Conservation (phyloP, 2,329 filamentous ascomycete genomes). For the Dactylellina drechsleri region DNA sequence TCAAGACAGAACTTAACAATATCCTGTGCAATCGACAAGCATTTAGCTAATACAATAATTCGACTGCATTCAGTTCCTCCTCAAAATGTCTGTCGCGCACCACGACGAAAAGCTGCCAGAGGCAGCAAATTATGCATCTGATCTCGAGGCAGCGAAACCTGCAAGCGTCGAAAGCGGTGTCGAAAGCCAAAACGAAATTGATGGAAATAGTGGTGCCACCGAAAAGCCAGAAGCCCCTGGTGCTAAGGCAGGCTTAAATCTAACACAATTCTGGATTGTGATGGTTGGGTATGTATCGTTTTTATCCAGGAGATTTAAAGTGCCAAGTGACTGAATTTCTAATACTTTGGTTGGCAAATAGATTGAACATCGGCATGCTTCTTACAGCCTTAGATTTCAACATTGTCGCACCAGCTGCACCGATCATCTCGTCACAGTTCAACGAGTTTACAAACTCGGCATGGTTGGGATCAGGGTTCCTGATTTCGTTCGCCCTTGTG, state of each 20-base stretch:
- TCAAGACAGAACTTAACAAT: too few species aligned
- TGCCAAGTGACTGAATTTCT: neutral
- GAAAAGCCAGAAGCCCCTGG: constrained; percentile 31
- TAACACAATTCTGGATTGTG: constrained; percentile 37
- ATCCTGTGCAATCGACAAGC: too few species aligned
- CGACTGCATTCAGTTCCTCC: neutral
- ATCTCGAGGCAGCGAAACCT: constrained; percentile 26
- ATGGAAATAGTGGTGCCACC: neutral
- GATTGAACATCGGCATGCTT: constrained; percentile 66
- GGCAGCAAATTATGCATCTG: constrained; percentile 7
- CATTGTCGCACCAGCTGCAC: constrained; percentile 68
- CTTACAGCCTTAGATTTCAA: constrained; percentile 69
- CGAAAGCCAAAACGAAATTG: neutral
- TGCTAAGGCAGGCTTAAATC: constrained; percentile 21
- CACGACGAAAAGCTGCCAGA: constrained; percentile 10
- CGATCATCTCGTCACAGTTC: constrained; percentile 67
- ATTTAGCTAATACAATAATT: too few species aligned
- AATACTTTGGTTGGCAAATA: neutral
- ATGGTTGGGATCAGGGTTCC: constrained; percentile 62
- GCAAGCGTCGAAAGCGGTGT: constrained; percentile 10
- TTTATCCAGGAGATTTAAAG: too few species aligned
- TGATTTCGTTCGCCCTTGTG: constrained; percentile 61
- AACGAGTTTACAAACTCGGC: constrained; percentile 61
- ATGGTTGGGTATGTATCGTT: constrained; percentile 28
- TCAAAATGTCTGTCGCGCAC: constrained; percentile 5